Percentiles rank a stretch among this genome's conserved stretches.
Conservation (phyloP, 2,329 filamentous ascomycete genomes). For the Ampelomyces quisqualis region DNA sequence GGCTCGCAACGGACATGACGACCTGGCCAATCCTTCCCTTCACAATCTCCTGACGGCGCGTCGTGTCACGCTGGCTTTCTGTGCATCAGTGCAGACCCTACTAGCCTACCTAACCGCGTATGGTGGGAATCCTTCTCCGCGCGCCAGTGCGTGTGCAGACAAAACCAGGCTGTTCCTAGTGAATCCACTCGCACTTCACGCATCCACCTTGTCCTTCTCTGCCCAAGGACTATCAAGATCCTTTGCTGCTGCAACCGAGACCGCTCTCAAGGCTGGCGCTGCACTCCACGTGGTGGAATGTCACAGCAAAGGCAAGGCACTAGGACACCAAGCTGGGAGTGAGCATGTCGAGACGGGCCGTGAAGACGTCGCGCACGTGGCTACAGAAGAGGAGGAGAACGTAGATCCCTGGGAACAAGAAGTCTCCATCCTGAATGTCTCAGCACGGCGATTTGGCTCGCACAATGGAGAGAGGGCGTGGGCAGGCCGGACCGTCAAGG, state of each 20-base stretch:
- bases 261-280: constrained; percentile 47
- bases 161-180: constrained; percentile 59
- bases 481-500: constrained; percentile 52
- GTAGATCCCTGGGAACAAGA: constrained; percentile 51
- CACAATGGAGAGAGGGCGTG: constrained; percentile 43
- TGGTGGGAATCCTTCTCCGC: constrained; percentile 12
- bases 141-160: constrained; percentile 8
- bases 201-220: constrained; percentile 70
- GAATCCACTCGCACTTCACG: constrained; percentile 65
- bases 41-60: constrained; percentile 67
- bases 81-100: constrained; percentile 72
- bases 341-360: constrained; percentile 51
- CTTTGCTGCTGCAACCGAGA: constrained; percentile 63
- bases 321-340: constrained; percentile 54
- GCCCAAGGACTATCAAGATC: constrained; percentile 69
- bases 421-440: constrained; percentile 51
- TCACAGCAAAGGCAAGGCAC: constrained; percentile 7
- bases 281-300: constrained; percentile 49
- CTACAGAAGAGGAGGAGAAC: constrained; percentile 11
- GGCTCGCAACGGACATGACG: constrained; percentile 5
- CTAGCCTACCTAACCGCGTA: constrained; percentile 69
- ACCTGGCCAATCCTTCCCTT: constrained; percentile 64
- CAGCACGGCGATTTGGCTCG: constrained; percentile 45
- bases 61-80: constrained; percentile 70
- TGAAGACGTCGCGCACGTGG: constrained; percentile 8